Evolutionary conservation across 2,329 filamentous ascomycete genomes (phyloP).

Genomic region (Cytospora schulzeri): DNA sequence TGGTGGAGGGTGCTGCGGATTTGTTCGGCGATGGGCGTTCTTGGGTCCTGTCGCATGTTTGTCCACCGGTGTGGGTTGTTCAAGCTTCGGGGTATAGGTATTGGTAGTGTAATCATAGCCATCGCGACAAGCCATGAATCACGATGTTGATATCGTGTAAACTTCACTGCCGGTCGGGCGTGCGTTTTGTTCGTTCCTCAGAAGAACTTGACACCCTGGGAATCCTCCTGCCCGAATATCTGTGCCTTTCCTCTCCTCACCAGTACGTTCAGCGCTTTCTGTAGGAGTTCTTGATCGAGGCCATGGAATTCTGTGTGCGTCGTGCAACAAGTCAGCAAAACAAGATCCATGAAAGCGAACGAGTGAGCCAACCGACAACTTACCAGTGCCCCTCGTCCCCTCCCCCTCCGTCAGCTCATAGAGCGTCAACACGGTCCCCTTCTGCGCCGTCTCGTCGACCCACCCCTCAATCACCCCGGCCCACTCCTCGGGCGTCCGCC

Average conservation of each 20-base stretch:
- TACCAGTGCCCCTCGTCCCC: constrained; percentile 68
- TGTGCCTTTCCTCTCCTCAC: constrained; percentile 92
- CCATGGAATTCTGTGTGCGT: constrained; percentile 73
- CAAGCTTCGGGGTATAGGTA: background rate
- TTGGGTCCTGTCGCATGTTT: background rate
- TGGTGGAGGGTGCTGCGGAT: background rate
- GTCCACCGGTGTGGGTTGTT: background rate
- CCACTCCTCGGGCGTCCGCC: constrained; percentile 90
- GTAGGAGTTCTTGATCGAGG: constrained; percentile 81
- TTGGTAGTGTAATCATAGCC: background rate
- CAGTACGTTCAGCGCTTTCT: constrained; percentile 75
- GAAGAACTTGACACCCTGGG: constrained; percentile 95
- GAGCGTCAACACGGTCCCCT: constrained; percentile 83
- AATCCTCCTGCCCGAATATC: constrained; percentile 87
- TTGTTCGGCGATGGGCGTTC: constrained; percentile 13
- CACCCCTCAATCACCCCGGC: constrained; percentile 75
- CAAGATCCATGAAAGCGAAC: too few relatives aligned
- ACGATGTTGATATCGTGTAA: background rate
- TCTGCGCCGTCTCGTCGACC: constrained; percentile 87
- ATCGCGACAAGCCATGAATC: background rate
- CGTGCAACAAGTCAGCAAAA: background rate
- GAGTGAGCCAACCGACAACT: constrained; percentile 37
- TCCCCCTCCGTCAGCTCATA: constrained; percentile 94
- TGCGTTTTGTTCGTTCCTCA: constrained; percentile 47
- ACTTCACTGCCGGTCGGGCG: background rate